Conservation (phyloP, 768 basidiomycete species). For the Boletus coccyginus region DNA sequence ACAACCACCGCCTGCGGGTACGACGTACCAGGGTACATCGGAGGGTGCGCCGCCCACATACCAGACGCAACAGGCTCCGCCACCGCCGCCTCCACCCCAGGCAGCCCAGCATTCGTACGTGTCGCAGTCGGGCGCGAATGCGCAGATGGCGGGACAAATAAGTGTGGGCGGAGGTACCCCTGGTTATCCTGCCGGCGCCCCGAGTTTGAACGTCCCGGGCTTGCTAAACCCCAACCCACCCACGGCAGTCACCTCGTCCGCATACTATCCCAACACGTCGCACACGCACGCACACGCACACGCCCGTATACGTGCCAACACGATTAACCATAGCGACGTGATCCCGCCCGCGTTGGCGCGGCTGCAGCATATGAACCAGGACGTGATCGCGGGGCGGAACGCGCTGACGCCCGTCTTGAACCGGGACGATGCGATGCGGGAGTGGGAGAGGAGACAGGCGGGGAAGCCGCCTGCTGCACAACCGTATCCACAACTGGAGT, state of each 20-base stretch:
- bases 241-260: slow-evolving; percentile 44
- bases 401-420: slow-evolving; percentile 92
- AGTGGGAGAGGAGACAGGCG: slow-evolving; percentile 90
- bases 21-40: slow-evolving; percentile 25
- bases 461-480: slow-evolving; percentile 69
- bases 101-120: slow-evolving; percentile 24
- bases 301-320: slow-evolving; percentile 80
- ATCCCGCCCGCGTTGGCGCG: slow-evolving; percentile 94
- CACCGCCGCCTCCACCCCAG: slow-evolving; percentile 22
- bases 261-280: slow-evolving; percentile 54
- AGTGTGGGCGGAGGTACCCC: slow-evolving; percentile 5
- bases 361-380: slow-evolving; percentile 85
- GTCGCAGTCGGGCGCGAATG: slow-evolving; percentile 22
- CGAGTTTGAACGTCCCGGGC: slow-evolving; percentile 21
- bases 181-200: slow-evolving; percentile 15
- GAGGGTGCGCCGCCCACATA: slow-evolving; percentile 18
- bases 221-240: slow-evolving; percentile 45
- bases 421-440: slow-evolving; percentile 90
- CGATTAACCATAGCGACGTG: slow-evolving; percentile 81
- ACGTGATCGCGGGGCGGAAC: slow-evolving; percentile 67
- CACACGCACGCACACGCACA: slow-evolving; percentile 33
- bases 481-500: slow-evolving; percentile 88
- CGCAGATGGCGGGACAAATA: slow-evolving; percentile 21
- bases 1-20: slow-evolving; percentile 1
- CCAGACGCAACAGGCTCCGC: slow-evolving; percentile 27